Percentiles rank a stretch among this genome's conserved stretches.
Conservation (phyloP, 1,284 basidiomycete species). For the Ustanciosporium gigantosporum region DNA sequence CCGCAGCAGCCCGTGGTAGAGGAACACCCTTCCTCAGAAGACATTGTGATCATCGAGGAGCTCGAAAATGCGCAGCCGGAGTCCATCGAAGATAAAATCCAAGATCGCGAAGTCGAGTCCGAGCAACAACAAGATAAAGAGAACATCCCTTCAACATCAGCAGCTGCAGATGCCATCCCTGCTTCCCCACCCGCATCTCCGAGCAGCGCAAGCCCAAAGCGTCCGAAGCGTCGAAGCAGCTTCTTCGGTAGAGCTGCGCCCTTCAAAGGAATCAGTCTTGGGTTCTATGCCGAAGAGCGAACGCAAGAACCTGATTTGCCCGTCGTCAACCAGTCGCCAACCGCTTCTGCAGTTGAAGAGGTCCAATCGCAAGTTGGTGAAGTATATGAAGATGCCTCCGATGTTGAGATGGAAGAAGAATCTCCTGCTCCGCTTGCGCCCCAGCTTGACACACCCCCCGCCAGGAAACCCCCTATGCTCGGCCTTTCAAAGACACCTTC, state of each 20-base stretch:
- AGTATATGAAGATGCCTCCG: not conserved
- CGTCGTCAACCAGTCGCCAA: not conserved
- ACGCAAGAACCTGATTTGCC: conserved; percentile 1
- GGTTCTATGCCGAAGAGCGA: conserved; percentile 44
- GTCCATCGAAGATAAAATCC: not conserved
- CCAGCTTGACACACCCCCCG: conserved; percentile 4
- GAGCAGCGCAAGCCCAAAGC: conserved; percentile 25
- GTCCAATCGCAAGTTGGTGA: not conserved
- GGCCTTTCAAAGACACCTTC: conserved; percentile 38
- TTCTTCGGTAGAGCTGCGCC: conserved; percentile 42
- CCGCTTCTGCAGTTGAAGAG: conserved; percentile 1
- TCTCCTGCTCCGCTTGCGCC: conserved; percentile 1
- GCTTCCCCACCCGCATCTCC: not conserved
- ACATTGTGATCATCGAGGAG: conserved; percentile 31
- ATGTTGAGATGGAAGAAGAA: conserved; percentile 1
- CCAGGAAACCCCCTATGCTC: conserved; percentile 1
- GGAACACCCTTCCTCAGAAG: conserved; percentile 11
- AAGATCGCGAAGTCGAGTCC: not conserved
- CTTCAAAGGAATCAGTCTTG: conserved; percentile 32
- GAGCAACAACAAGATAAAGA: conserved; percentile 1
- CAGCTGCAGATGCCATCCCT: not conserved
- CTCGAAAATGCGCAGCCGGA: conserved; percentile 15
- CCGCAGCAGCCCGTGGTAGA: not conserved
- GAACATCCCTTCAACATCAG: conserved; percentile 5
- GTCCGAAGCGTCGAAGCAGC: conserved; percentile 39